Base-by-base conservation (phyloP, 768 basidiomycete species). In the Termitomyces sp. region DNA sequence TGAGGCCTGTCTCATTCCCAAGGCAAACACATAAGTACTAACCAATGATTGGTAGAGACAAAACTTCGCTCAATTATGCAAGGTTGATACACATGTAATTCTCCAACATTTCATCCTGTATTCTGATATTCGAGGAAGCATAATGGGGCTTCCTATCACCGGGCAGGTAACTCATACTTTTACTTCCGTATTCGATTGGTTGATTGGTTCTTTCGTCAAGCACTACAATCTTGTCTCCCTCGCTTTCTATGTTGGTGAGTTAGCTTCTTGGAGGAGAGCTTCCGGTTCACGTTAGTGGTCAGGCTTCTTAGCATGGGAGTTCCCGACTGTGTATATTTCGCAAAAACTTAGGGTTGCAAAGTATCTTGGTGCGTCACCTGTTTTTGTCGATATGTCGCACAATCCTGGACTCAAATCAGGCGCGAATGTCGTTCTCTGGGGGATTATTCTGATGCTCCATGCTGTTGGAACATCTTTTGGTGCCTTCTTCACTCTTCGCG, bases 21-120 rank as follows among this genome's bases (percentile, higher is more conserved):
- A 36, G 46, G 26, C 3, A 44, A 14, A 37, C 6, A 32, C 27
- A 24, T 42, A n/a, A n/a, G n/a, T n/a, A 47, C 45, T 22, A 46
- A 52, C 44, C 56, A 4, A 39, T 27, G 18, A 34, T 39, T 50
- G 57, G 5, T 57, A 86, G 85, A 57, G 87, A 88, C 68, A 89
- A 88, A 74, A 86, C 85, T 4, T 82, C 84, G 13, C 67, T 87
- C 39, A 87, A 86, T 66, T 87, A 87, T 74, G 86, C 86, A n/a
- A 85, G 83, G 84, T 80, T 60, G 27, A 67, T 55, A 27, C 5
- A 10, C 39, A 14, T 58, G 32, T 48, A 1, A 46, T 13, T 33
- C 24, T 30, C n/a, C 12, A 30, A 26, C 7, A 10, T 37, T 48
- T 14, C 1, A 14, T n/a, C 2, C 14, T 36, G 16, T 18, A 9